Evolutionary conservation across 331 rosid genomes (phyloP).

Genomic region (Malus hybrid): DNA sequence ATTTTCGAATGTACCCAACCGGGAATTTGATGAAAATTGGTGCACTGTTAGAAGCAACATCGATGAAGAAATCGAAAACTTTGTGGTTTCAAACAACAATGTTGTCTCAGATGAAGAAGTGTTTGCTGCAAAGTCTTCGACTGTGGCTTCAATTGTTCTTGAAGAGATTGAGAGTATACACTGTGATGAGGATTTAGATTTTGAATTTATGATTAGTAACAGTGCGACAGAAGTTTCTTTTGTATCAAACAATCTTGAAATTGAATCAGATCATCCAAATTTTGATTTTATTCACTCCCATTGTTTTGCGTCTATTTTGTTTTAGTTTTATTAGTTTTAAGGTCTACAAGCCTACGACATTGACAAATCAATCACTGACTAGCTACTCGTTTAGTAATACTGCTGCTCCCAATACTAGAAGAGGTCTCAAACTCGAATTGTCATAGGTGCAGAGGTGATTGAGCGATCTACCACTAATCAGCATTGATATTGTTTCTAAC

Average conservation of each 20-base stretch:
- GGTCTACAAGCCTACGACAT: not conserved
- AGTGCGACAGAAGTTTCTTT: constrained; percentile 1
- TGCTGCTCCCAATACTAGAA: not conserved
- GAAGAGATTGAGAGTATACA: not conserved
- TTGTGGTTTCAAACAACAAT: not conserved
- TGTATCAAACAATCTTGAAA: constrained; percentile 3
- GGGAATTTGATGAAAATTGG: constrained; percentile 41
- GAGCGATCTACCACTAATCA: not conserved
- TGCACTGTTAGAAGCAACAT: constrained; percentile 28
- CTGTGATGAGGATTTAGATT: constrained; percentile 12
- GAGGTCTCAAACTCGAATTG: not conserved
- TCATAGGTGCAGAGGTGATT: too few species aligned
- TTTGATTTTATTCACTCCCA: not conserved
- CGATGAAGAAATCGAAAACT: not conserved
- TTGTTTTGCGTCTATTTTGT: not conserved
- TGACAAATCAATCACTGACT: not conserved
- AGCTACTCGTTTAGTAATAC: not conserved
- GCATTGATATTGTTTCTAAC: not conserved
- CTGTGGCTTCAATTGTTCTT: not conserved
- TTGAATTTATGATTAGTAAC: not conserved
- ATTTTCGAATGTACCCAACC: constrained; percentile 3
- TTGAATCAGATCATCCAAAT: constrained; percentile 1
- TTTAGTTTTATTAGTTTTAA: not conserved
- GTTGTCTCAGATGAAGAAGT: not conserved
- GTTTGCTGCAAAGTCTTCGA: not conserved